phyloP scores from a whole-genome alignment of 1,284 basidiomycete species.

The Rhodotorula sp. region DNA sequence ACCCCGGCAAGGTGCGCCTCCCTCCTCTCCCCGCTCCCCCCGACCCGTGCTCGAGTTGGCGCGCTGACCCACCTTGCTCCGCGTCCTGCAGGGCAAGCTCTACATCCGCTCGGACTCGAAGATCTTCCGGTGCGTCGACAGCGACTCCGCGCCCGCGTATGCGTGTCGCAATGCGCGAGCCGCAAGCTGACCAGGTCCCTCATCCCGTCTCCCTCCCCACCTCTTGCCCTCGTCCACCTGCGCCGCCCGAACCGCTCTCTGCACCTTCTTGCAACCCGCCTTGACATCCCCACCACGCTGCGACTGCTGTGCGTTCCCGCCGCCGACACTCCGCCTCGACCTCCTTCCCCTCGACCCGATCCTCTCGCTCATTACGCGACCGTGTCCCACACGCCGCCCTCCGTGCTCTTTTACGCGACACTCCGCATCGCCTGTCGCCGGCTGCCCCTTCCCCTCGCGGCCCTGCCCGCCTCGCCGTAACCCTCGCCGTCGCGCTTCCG shows the following conservation, averaged over 20 bases:
- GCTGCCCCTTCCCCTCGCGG: not conserved
- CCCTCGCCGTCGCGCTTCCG: too few relatives aligned
- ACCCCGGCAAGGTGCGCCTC: slow-evolving; percentile 74
- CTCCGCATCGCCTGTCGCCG: not conserved
- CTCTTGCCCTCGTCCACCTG: not conserved
- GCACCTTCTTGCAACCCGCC: not conserved
- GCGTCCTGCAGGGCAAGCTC: slow-evolving; percentile 63
- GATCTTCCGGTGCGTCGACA: slow-evolving; percentile 59
- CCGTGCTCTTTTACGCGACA: too few relatives aligned
- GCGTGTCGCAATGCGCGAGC: not conserved
- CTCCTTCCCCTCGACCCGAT: not conserved
- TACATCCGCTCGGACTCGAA: slow-evolving; percentile 97
- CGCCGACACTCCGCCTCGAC: not conserved
- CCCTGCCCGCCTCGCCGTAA: too few relatives aligned
- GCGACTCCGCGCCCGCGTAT: not conserved
- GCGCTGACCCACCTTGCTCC: not conserved
- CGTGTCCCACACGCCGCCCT: not conserved
- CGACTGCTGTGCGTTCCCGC: not conserved
- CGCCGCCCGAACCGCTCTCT: not conserved
- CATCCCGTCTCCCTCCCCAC: not conserved
- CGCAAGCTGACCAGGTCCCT: not conserved
- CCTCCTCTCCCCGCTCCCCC: not conserved
- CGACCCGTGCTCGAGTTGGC: not conserved
- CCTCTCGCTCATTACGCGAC: not conserved
- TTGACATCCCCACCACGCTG: not conserved